phyloP scores from a whole-genome alignment of 805 yeast species.

The Pichia occidentalis region DNA sequence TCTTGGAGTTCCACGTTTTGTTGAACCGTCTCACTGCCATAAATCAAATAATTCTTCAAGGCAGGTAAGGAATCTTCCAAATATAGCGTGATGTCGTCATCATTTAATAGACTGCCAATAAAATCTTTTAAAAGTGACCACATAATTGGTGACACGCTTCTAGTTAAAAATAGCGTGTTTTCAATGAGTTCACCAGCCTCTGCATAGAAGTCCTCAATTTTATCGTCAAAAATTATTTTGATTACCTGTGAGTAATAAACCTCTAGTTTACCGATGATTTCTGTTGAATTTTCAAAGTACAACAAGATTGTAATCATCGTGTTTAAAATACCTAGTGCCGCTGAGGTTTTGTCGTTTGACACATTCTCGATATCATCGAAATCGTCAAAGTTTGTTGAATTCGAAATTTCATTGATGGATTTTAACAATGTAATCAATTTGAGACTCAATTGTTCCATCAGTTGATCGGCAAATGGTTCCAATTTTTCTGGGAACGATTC shows the following conservation, averaged over 20 bases:
- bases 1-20: conserved; percentile 40
- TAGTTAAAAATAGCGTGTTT: conserved; percentile 58
- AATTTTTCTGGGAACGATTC: conserved; percentile 81
- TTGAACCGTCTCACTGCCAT: conserved; percentile 43
- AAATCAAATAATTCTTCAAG: conserved; percentile 65
- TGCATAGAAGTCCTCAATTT: conserved; percentile 71
- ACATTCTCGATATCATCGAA: conserved; percentile 46
- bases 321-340: conserved; percentile 79
- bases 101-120: conserved; percentile 30
- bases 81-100: conserved; percentile 54
- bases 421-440: conserved; percentile 68
- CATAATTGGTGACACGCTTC: conserved; percentile 58
- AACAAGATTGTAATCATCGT: conserved; percentile 83
- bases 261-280: conserved; percentile 62
- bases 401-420: conserved; percentile 61
- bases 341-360: conserved; percentile 67
- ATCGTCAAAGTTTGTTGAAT: conserved; percentile 26
- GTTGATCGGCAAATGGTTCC: conserved; percentile 81
- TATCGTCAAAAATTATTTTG: conserved; percentile 55
- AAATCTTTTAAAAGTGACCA: conserved; percentile 65
- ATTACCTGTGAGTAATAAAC: conserved; percentile 70
- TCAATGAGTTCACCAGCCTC: conserved; percentile 81
- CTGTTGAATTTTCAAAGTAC: conserved; percentile 77
- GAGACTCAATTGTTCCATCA: conserved; percentile 54
- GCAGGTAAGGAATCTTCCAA: conserved; percentile 72